These are phyloP conservation scores for Sugiyamaella lignohabitans DNA, from an alignment of 805 yeast genomes.

Conservation along the genomic window DNA sequence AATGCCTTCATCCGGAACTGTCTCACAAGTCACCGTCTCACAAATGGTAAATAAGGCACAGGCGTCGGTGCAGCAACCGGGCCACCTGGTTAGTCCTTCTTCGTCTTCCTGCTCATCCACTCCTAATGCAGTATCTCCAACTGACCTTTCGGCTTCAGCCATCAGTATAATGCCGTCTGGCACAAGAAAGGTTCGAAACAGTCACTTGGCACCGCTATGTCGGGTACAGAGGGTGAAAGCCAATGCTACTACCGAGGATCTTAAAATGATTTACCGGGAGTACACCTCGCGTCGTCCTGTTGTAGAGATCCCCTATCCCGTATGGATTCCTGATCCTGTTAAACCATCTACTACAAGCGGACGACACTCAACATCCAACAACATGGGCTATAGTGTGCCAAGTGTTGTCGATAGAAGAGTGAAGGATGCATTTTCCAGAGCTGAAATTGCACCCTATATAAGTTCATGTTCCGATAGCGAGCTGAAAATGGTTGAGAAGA, in stretches of 20 bases:
- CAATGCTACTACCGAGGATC: constrained; percentile 8
- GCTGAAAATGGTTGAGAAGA: constrained; percentile 2
- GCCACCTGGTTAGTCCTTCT: no score
- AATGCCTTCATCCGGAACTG: no score
- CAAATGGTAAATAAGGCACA: no score
- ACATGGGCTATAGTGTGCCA: neutral
- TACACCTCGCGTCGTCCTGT: constrained; percentile 6
- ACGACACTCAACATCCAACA: neutral
- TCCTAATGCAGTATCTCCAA: no score
- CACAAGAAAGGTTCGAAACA: constrained; percentile 4
- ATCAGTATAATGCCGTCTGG: no score
- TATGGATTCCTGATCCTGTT: constrained; percentile 8
- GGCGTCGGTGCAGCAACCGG: no score
- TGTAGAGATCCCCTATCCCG: constrained; percentile 6
- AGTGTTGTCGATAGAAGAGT: constrained; percentile 3
- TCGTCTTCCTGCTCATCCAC: no score
- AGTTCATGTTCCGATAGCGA: neutral
- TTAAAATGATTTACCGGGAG: constrained; percentile 3
- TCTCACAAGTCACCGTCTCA: no score
- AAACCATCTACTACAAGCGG: neutral
- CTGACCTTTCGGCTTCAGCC: no score
- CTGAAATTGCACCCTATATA: neutral
- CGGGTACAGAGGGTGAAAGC: constrained; percentile 9
- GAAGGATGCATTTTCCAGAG: neutral
- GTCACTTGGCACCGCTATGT: constrained; percentile 5